Evolutionary conservation across 495 filamentous ascomycete species (phyloP), one percentile per base, ranked within the genome.

Genomic region (Penicillium ochrochloron): DNA sequence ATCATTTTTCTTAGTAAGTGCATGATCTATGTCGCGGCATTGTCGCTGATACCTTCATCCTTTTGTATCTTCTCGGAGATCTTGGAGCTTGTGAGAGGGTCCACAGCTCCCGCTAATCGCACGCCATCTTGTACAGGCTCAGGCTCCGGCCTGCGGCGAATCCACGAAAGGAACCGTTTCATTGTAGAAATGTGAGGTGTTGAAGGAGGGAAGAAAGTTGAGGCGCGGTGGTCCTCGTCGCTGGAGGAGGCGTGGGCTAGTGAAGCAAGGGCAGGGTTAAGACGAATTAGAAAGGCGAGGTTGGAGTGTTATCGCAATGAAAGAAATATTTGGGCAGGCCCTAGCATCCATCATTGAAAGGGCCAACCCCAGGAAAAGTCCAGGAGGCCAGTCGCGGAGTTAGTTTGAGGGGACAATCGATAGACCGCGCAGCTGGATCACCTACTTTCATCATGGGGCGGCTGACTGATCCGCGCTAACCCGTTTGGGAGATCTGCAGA

Each of bases 261-360:
- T 35, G 21, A 19, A 60, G 34, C 27, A 44, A 54, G 55, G 54
- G 33, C 34, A 39, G 33, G 17, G 44, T 62, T 44, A 58, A 27
- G 54, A 58, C 27, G 59, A 52, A 57, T 37, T 17, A 21, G n/a
- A 12, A 19, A 53, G 15, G 31, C n/a, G 12, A 42, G 29, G 19
- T 15, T 12, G 12, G 17, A 23, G 48, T 19, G 31, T 21, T 17
- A 37, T 19, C 12, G 60, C 34, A 10, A 21, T 14, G 33, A 34
- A 15, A 41, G 27, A 35, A n/a, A 37, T 9, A 31, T 5, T 46
- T 17, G 64, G 14, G 10, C 15, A 48, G 33, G 33, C n/a, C 31
- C 35, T 34, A 55, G 56, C 31, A 29, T 57, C 65, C 65, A 66
- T 66, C 60, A 52, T 63, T 66, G 60, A 62, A 44, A 66, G 59